phyloP scores from a whole-genome alignment of 2,329 filamentous ascomycete species.

The Biscogniauxia mediterranea region DNA sequence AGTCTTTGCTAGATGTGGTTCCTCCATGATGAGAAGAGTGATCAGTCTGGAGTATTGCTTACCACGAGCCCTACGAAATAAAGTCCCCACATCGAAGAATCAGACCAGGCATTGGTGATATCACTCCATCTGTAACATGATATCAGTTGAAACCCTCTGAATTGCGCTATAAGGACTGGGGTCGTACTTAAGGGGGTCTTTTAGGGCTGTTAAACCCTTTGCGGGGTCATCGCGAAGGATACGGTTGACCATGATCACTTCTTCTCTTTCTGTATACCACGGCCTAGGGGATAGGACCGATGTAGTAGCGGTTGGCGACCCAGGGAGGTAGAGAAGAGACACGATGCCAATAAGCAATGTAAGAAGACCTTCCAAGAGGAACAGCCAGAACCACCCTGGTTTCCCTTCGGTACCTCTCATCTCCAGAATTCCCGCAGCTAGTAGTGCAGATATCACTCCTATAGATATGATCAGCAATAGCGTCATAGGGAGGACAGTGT shows the following conservation, averaged over 20 bases:
- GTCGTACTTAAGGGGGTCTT: slow-evolving; percentile 1
- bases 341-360: slow-evolving; percentile 51
- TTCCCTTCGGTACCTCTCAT: slow-evolving; percentile 48
- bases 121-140: slow-evolving; percentile 25
- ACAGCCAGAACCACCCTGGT: slow-evolving; percentile 53
- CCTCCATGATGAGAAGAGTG: background rate
- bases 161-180: background rate
- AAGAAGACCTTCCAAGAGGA: slow-evolving; percentile 42
- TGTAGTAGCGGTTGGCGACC: slow-evolving; percentile 64
- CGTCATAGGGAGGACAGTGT: background rate
- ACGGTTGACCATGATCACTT: slow-evolving; percentile 67
- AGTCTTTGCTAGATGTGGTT: no score
- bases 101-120: slow-evolving; percentile 43
- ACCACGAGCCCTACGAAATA: slow-evolving; percentile 50
- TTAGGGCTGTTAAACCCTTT: slow-evolving; percentile 37
- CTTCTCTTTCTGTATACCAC: slow-evolving; percentile 66
- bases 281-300: slow-evolving; percentile 59
- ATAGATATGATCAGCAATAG: background rate
- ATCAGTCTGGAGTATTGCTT: background rate
- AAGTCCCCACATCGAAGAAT: slow-evolving; percentile 22
- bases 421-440: slow-evolving; percentile 54
- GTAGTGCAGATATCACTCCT: slow-evolving; percentile 35
- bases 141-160: background rate
- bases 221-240: slow-evolving; percentile 54
- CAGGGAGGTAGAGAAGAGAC: slow-evolving; percentile 61